Evolutionary conservation across 257 asterid genomes (phyloP).

Genomic region (Striga asiatica): DNA sequence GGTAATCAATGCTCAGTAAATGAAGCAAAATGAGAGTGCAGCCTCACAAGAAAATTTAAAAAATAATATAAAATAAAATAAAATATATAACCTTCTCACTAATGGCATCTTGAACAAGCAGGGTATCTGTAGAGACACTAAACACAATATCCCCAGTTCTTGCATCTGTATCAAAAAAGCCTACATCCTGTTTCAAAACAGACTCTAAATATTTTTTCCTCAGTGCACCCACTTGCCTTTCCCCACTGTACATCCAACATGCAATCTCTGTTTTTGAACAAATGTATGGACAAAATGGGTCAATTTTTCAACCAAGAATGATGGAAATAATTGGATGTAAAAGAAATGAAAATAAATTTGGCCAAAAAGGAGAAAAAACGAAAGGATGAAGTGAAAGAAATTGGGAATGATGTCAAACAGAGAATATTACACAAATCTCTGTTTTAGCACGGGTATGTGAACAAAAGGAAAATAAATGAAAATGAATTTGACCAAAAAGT

Average conservation of each 20-base stretch:
- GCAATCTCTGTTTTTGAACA: constrained; percentile 53
- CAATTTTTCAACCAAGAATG: too few species aligned
- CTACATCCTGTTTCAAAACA: constrained; percentile 92
- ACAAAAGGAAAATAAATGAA: background rate
- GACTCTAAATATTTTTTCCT: constrained; percentile 92
- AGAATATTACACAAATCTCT: too few species aligned
- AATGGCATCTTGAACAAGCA: constrained; percentile 98
- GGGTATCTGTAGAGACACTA: constrained; percentile 92
- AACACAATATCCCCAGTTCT: constrained; percentile 96
- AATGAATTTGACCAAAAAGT: background rate
- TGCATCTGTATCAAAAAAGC: constrained; percentile 98
- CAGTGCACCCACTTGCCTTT: constrained; percentile 80
- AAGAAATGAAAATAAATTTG: too few species aligned
- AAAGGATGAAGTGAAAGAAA: too few species aligned
- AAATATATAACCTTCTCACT: constrained; percentile 67
- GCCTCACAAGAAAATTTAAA: background rate
- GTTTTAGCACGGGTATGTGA: too few species aligned
- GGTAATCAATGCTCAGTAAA: too few species aligned
- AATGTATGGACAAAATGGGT: too few species aligned
- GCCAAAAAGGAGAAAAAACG: too few species aligned
- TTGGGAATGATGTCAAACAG: too few species aligned
- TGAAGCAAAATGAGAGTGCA: too few species aligned
- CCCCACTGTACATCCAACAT: constrained; percentile 97
- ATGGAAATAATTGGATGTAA: too few species aligned
- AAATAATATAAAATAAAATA: too few species aligned